Evolutionary conservation across 2,329 filamentous ascomycete genomes (phyloP), one percentile per base, ranked within the genome.

Genomic region (Aspergillus nomiae): DNA sequence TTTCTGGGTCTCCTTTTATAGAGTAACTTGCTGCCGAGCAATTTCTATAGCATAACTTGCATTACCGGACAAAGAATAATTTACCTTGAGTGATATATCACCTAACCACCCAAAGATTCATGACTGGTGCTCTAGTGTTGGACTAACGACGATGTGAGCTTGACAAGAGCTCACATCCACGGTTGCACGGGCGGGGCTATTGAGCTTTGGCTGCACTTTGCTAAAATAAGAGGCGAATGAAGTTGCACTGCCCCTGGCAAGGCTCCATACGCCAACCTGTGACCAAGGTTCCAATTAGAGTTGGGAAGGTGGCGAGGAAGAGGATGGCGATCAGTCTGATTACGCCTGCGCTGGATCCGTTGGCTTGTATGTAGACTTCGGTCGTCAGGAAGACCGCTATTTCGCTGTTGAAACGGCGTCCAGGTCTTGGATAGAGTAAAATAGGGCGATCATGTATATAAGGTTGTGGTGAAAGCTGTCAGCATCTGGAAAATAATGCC

Each of bases 301-400:
- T 83, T 64, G 82, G 79, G 62, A 86, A 78, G 1, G 82, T 83
- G 2, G 84, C 82, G 0, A 88, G 71, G 65, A 86, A 81, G 32
- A 86, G 80, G 2, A 90, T 79, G 36, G 84, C 74, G 0, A 87
- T 77, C 3, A 88, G 74, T 0, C 83, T 84, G 0, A 83, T 80
- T 0, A 85, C 83, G 1, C 84, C 86, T 0, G 78, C 79, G 0
- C 76, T 77, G 1, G 81, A 83, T 0, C 82, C 81, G 0, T 85
- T 87, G 0, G 85, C 85, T 73, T 88, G 86, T 30, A 73, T 80
- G 74, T 91, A 92, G 62, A 92, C 88, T 58, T 88, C 86, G 8
- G 87, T 86, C 14, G 91, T 85, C 0, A 90, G 89, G 67, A 88
- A 89, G 3, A 82, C 68, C 24, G 65, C 59, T 21, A 72, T 67